Conservation (phyloP, 2,329 filamentous ascomycete genomes). For the Dothideomycetidae sp. region DNA sequence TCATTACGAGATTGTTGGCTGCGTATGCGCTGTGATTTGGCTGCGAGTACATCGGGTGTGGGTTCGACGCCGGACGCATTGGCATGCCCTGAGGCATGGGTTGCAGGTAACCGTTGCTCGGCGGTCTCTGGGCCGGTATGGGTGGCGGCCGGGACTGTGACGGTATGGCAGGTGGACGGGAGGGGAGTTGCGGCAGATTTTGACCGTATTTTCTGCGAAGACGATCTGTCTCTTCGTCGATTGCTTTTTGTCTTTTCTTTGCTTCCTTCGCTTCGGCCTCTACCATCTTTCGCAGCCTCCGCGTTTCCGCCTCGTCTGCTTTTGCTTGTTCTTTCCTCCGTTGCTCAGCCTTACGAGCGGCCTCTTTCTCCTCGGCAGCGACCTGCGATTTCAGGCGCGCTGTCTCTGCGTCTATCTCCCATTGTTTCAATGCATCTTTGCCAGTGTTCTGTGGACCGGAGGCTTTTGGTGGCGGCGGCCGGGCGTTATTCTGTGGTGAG, state of each 20-base stretch:
- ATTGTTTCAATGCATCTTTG: slow-evolving; percentile 37
- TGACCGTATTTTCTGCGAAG: slow-evolving; percentile 52
- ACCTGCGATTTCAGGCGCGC: slow-evolving; percentile 30
- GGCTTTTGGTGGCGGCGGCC: slow-evolving; percentile 16
- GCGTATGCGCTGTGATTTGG: slow-evolving; percentile 14
- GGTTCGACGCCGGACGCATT: slow-evolving; percentile 14
- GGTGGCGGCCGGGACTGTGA: slow-evolving; percentile 7
- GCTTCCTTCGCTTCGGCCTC: slow-evolving; percentile 51
- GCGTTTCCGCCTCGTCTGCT: slow-evolving; percentile 43
- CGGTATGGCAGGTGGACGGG: slow-evolving; percentile 19
- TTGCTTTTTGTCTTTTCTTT: slow-evolving; percentile 36
- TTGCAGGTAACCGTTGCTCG: slow-evolving; percentile 11
- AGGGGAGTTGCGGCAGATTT: slow-evolving; percentile 4
- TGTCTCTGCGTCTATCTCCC: slow-evolving; percentile 38
- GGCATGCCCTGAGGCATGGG: slow-evolving; percentile 6
- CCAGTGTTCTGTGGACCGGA: slow-evolving; percentile 17
- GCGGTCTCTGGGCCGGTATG: slow-evolving; percentile 13
- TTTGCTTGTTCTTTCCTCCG: slow-evolving; percentile 42
- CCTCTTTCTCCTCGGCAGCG: slow-evolving; percentile 29
- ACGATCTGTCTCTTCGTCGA: slow-evolving; percentile 62
- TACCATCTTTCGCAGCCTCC: slow-evolving; percentile 50
- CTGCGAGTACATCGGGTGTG: slow-evolving; percentile 19
- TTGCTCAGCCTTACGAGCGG: slow-evolving; percentile 28
- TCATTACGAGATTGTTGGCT: slow-evolving; percentile 20
- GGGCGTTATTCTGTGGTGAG: slow-evolving; percentile 7